A percentile compares a stretch with the other conserved stretches of the same genome.
These are phyloP conservation scores for Euclidium syriacum DNA, from an alignment of 345 rosid species.

Conservation along the genomic window DNA sequence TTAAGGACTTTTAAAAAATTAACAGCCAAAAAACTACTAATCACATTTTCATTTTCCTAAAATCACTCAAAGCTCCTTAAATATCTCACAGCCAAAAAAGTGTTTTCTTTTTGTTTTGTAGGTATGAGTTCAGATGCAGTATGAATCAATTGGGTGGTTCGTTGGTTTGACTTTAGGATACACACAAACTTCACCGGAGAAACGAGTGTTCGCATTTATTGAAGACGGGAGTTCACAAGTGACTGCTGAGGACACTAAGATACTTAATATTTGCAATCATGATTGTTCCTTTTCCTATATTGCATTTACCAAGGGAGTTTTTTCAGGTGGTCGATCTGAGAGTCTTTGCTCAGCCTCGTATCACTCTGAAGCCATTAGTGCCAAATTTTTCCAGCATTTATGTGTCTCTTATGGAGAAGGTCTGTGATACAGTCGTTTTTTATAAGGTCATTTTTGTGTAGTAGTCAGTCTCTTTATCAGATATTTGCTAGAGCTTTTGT, in stretches of 20 bases:
- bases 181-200: no score
- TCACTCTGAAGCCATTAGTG: slow-evolving; percentile 91
- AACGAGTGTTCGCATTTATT: no score
- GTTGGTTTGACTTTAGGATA: no score
- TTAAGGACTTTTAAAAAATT: no score
- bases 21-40: no score
- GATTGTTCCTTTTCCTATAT: not conserved
- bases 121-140: no score
- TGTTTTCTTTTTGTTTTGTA: no score
- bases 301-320: not conserved
- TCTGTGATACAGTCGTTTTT: slow-evolving; percentile 21
- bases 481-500: not conserved
- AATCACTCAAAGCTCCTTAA: no score
- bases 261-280: not conserved
- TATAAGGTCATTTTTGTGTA: not conserved
- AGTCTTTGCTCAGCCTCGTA: slow-evolving; percentile 84
- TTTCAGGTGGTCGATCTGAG: slow-evolving; percentile 82
- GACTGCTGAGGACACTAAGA: slow-evolving; percentile 53
- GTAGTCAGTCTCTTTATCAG: not conserved
- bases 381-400: slow-evolving; percentile 79
- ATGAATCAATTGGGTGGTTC: no score
- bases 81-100: no score
- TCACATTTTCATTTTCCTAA: no score
- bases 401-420: slow-evolving; percentile 97
- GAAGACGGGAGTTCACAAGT: slow-evolving; percentile 88